Percentiles rank a stretch among this genome's conserved stretches.
Conservation (phyloP, 2,329 filamentous ascomycete species). For the Neofusicoccum laricinum region DNA sequence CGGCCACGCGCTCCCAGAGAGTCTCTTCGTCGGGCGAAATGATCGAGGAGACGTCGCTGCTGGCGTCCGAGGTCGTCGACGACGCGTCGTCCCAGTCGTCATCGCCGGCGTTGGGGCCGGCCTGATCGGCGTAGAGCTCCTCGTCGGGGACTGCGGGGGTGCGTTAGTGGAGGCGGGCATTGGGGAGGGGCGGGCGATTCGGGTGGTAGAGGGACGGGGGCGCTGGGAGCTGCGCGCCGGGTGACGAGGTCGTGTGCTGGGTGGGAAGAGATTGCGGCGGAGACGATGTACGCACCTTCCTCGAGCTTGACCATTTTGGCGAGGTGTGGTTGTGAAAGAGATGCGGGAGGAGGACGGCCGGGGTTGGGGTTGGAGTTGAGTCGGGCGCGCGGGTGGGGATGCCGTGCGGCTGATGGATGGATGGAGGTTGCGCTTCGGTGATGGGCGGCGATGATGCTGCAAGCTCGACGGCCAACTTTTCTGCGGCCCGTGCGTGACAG, state of each 20-base stretch:
- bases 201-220: neutral
- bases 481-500: neutral
- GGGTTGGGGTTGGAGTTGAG: neutral
- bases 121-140: slow-evolving; percentile 75
- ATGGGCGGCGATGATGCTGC: slow-evolving; percentile 10
- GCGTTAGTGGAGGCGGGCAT: neutral
- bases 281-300: slow-evolving; percentile 50
- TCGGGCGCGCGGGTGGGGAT: neutral
- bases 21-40: slow-evolving; percentile 27
- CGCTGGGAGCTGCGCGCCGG: neutral
- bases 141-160: slow-evolving; percentile 71
- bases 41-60: slow-evolving; percentile 29
- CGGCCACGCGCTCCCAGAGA: slow-evolving; percentile 41
- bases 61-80: slow-evolving; percentile 51
- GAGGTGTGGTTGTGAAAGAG: neutral
- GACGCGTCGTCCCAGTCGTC: slow-evolving; percentile 79
- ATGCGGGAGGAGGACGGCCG: neutral
- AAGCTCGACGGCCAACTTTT: slow-evolving; percentile 14
- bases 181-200: neutral
- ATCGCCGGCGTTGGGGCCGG: slow-evolving; percentile 65
- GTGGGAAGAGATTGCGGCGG: neutral
- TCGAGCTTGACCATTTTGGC: slow-evolving; percentile 88
- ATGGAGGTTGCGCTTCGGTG: neutral
- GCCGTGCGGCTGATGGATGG: neutral
- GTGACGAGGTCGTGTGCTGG: neutral